These are phyloP conservation scores for Pichia nakasei DNA, from an alignment of 805 yeast species.

Conservation along the genomic window DNA sequence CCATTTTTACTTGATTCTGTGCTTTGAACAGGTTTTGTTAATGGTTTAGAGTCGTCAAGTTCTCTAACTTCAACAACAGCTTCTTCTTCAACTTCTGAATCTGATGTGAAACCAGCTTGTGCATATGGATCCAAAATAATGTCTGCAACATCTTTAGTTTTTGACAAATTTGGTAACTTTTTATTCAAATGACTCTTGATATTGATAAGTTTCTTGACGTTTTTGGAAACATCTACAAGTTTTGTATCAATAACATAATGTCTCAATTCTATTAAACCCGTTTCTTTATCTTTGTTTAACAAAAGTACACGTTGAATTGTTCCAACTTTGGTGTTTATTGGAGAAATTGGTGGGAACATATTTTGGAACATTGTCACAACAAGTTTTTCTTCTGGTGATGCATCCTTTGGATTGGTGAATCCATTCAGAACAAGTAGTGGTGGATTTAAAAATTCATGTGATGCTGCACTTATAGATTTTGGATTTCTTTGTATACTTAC, in stretches of 20 bases:
- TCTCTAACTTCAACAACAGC: constrained; percentile 57
- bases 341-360: constrained; percentile 91
- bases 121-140: constrained; percentile 77
- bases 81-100: constrained; percentile 91
- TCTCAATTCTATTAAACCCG: constrained; percentile 73
- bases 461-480: constrained; percentile 60
- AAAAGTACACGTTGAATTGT: constrained; percentile 79
- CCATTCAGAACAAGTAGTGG: constrained; percentile 91
- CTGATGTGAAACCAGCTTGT: constrained; percentile 63
- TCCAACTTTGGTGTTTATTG: constrained; percentile 64
- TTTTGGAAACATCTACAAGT: constrained; percentile 67
- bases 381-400: constrained; percentile 67
- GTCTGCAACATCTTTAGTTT: constrained; percentile 71
- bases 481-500: constrained; percentile 63
- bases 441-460: constrained; percentile 60
- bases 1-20: not conserved
- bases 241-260: constrained; percentile 87
- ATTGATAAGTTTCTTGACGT: constrained; percentile 60
- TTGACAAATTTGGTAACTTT: constrained; percentile 59
- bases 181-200: constrained; percentile 54
- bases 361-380: constrained; percentile 87
- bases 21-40: constrained; percentile 15
- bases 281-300: constrained; percentile 61
- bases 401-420: constrained; percentile 60
- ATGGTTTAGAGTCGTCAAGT: constrained; percentile 18